phyloP scores from a whole-genome alignment of 768 basidiomycete species.

The Rhodotorula paludigena region DNA sequence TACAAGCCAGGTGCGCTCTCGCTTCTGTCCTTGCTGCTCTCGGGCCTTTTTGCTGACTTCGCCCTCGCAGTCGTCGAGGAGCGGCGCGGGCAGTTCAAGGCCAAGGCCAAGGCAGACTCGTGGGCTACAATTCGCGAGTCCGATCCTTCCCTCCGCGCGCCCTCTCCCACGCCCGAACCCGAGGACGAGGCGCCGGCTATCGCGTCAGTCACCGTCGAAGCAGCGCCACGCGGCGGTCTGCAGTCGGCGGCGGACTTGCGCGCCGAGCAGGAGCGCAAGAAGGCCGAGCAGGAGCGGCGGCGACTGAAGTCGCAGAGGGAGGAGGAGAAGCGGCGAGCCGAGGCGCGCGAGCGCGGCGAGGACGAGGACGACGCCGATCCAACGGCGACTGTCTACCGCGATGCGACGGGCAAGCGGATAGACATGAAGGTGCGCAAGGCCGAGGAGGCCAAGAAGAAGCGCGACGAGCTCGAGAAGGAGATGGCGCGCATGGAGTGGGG shows the following conservation, averaged over 20 bases:
- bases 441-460: constrained; percentile 73
- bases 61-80: constrained; percentile 30
- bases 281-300: constrained; percentile 46
- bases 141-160: constrained; percentile 8
- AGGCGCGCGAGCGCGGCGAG: constrained; percentile 24
- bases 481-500: constrained; percentile 96
- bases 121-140: constrained; percentile 32
- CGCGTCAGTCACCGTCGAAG: constrained; percentile 25
- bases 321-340: constrained; percentile 58
- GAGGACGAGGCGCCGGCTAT: constrained; percentile 41
- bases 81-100: constrained; percentile 34
- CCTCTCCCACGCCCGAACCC: constrained; percentile 12
- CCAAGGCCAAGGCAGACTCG: constrained; percentile 18
- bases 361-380: constrained; percentile 47
- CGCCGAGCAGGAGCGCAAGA: constrained; percentile 48
- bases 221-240: constrained; percentile 59
- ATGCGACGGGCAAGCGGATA: constrained; percentile 77
- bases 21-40: too few relatives aligned
- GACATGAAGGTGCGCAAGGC: constrained; percentile 79
- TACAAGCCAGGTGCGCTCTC: constrained; percentile 46
- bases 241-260: constrained; percentile 66
- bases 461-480: constrained; percentile 78
- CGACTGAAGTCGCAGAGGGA: constrained; percentile 48
- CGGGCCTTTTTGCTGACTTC: accelerated
- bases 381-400: constrained; percentile 91